Evolutionary conservation across 768 basidiomycete genomes (phyloP).

Genomic region (Boletus sp.): DNA sequence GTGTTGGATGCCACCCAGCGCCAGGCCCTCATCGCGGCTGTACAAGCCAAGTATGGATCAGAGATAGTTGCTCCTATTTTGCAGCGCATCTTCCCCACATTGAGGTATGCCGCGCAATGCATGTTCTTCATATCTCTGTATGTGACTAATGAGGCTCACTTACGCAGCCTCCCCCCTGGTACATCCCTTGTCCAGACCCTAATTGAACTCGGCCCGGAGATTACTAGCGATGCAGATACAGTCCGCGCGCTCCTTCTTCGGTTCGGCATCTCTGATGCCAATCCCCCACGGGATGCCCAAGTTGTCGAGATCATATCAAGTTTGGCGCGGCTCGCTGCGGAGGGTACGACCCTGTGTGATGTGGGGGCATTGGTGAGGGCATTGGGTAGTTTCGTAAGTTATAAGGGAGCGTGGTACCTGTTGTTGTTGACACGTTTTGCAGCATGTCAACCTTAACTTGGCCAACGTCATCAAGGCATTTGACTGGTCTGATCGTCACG

Average conservation of each 20-base stretch:
- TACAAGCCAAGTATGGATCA: slow-evolving; percentile 75
- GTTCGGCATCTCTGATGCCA: slow-evolving; percentile 70
- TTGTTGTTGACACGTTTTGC: slow-evolving; percentile 13
- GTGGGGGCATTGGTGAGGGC: slow-evolving; percentile 71
- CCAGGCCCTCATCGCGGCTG: slow-evolving; percentile 69
- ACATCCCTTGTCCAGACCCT: slow-evolving; percentile 73
- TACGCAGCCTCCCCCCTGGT: slow-evolving; percentile 56
- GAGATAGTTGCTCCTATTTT: slow-evolving; percentile 74
- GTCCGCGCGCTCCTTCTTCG: slow-evolving; percentile 66
- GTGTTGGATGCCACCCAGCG: slow-evolving; percentile 70
- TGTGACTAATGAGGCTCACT: slow-evolving; percentile 13
- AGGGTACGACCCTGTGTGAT: slow-evolving; percentile 72
- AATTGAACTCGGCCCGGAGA: slow-evolving; percentile 74
- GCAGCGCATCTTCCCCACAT: slow-evolving; percentile 65
- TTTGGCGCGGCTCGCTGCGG: slow-evolving; percentile 64
- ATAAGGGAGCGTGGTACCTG: neutral
- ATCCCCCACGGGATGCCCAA: slow-evolving; percentile 68
- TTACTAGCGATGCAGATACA: slow-evolving; percentile 70
- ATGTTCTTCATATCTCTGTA: slow-evolving; percentile 8
- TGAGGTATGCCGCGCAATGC: slow-evolving; percentile 52
- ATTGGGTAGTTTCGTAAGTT: slow-evolving; percentile 68
- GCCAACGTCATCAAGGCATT: slow-evolving; percentile 79
- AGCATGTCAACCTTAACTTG: slow-evolving; percentile 76
- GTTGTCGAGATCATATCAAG: slow-evolving; percentile 69
- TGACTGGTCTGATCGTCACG: slow-evolving; percentile 78